phyloP scores from a whole-genome alignment of 1,284 basidiomycete genomes.

The Coniferiporia sulphurascens region DNA sequence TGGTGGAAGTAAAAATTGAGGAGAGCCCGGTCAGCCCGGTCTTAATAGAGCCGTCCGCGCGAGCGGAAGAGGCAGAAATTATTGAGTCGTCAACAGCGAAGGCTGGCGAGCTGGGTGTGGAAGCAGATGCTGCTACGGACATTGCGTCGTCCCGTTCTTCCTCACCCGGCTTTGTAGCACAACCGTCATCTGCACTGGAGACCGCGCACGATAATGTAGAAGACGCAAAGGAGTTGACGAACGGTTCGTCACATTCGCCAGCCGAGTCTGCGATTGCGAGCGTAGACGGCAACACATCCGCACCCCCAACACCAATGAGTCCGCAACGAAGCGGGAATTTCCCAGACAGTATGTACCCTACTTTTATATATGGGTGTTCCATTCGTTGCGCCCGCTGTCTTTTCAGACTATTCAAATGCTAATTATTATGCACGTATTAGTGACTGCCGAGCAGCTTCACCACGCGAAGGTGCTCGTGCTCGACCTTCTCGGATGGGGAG shows the following conservation, averaged over 20 bases:
- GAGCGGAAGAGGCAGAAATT: neutral
- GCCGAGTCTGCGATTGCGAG: neutral
- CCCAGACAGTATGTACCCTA: neutral
- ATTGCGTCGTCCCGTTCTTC: constrained; percentile 16
- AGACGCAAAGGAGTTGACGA: neutral
- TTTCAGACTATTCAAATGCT: too few relatives aligned
- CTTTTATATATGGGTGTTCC: neutral
- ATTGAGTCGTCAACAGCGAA: neutral
- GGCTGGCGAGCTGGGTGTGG: neutral
- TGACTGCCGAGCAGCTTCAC: constrained; percentile 28
- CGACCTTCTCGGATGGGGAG: constrained; percentile 42
- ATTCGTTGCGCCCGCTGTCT: too few relatives aligned
- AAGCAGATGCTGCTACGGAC: constrained; percentile 5
- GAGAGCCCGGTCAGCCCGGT: neutral
- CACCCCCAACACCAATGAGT: neutral
- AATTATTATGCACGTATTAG: neutral
- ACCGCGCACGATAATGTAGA: neutral
- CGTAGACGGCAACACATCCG: neutral
- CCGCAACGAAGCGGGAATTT: neutral
- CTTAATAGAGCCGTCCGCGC: neutral
- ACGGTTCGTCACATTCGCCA: neutral
- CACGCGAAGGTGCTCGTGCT: constrained; percentile 37
- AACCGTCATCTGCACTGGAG: neutral
- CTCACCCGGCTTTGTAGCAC: neutral
- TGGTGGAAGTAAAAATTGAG: neutral